Percentiles rank a stretch among this genome's conserved stretches.
phyloP scores from a whole-genome alignment of 1,284 basidiomycete genomes.

The Athelia psychrophila region DNA sequence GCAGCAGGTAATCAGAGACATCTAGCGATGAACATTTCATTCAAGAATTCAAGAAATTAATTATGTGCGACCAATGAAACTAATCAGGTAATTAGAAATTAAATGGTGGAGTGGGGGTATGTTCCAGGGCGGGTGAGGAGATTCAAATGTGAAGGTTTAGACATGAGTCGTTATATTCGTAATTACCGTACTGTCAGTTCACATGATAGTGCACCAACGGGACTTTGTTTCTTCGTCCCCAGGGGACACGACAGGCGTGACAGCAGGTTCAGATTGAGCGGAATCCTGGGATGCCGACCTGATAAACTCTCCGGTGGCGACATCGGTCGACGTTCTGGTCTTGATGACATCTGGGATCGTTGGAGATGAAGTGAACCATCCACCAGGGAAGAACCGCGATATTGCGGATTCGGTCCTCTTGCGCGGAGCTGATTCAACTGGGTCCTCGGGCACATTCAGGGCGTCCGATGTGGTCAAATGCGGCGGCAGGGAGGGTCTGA shows the following conservation, averaged over 20 bases:
- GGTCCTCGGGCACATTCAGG: background rate
- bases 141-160: no score
- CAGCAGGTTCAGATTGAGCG: background rate
- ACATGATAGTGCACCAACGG: conserved; percentile 1
- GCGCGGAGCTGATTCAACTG: conserved; percentile 18
- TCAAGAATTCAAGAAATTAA: no score
- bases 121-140: no score
- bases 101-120: no score
- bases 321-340: conserved; percentile 41
- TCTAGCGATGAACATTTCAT: no score
- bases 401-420: conserved; percentile 46
- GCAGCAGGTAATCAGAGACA: no score
- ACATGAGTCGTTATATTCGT: background rate
- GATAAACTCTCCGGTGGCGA: conserved; percentile 48
- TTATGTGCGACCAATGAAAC: no score
- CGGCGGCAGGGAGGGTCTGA: background rate
- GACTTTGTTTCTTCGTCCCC: background rate
- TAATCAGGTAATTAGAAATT: no score
- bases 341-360: conserved; percentile 37
- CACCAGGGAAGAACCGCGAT: conserved; percentile 54
- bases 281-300: background rate
- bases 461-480: background rate
- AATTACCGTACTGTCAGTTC: conserved; percentile 33
- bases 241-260: background rate
- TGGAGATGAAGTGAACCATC: conserved; percentile 45